Evolutionary conservation across 208 protist genomes (phyloP).

Genomic region (Trypanosoma mega): DNA sequence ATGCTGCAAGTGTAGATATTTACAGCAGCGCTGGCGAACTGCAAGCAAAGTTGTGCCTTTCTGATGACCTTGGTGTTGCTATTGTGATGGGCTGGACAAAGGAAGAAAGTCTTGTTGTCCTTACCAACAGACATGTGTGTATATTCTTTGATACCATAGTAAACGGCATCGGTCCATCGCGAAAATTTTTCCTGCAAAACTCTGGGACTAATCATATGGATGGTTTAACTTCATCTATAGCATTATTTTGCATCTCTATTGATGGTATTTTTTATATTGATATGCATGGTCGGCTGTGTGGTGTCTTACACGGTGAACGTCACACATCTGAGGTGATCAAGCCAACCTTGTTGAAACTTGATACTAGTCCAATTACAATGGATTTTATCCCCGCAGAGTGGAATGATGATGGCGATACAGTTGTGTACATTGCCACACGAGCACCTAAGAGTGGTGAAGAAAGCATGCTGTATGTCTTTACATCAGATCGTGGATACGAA

Average conservation of each 20-base stretch:
- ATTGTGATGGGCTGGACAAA: constrained; percentile 38
- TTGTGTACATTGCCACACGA: constrained; percentile 18
- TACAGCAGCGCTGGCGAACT: constrained; percentile 42
- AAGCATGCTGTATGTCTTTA: constrained; percentile 9
- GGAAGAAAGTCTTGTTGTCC: constrained; percentile 39
- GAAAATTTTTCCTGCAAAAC: constrained; percentile 4
- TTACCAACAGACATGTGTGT: constrained; percentile 25
- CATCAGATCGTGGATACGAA: neutral
- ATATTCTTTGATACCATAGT: constrained; percentile 29
- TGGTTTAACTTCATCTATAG: neutral
- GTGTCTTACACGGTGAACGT: constrained; percentile 16
- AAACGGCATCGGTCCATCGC: neutral
- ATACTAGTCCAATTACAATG: constrained; percentile 6
- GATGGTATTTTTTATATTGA: constrained; percentile 17
- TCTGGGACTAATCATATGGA: neutral
- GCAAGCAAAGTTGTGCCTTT: constrained; percentile 21
- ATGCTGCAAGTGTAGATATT: constrained; percentile 20
- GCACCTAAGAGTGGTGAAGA: neutral
- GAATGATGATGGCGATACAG: constrained; percentile 21
- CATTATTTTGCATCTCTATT: constrained; percentile 13
- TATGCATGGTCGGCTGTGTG: constrained; percentile 3
- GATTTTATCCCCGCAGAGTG: constrained; percentile 22
- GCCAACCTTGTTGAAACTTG: neutral
- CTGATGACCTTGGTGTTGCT: constrained; percentile 9
- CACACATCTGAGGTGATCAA: constrained; percentile 8